Evolutionary conservation across 129 eudicot species (phyloP).

Genomic region (Pseudognaphalium luteoalbum): DNA sequence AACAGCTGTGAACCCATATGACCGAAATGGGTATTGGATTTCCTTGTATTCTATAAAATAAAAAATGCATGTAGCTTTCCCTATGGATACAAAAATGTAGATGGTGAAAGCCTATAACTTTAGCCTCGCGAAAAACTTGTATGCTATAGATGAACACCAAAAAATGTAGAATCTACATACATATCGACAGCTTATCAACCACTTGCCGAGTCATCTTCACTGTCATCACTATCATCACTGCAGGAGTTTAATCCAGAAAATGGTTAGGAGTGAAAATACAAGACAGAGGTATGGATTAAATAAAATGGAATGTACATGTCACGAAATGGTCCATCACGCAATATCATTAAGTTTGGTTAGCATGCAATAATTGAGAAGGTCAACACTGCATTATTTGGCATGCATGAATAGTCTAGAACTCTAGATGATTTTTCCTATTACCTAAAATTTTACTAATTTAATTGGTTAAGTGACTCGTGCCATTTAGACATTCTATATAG

Average conservation of each 20-base stretch:
- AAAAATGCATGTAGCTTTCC: conserved; percentile 22
- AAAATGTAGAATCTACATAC: conserved; percentile 32
- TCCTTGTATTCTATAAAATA: conserved; percentile 23
- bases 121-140: conserved; percentile 16
- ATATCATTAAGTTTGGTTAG: neutral
- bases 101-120: neutral
- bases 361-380: neutral
- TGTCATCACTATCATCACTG: conserved; percentile 83
- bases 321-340: neutral
- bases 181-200: conserved; percentile 40
- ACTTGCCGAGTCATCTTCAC: conserved; percentile 65
- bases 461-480: neutral
- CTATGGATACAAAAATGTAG: conserved; percentile 39
- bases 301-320: neutral
- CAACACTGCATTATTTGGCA: neutral
- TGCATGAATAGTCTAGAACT: neutral
- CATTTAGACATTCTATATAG: neutral
- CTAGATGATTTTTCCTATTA: neutral
- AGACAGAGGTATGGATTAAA: neutral
- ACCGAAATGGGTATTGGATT: conserved; percentile 17
- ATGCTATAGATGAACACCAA: conserved; percentile 25
- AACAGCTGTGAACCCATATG: conserved; percentile 13
- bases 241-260: conserved; percentile 10
- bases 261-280: neutral
- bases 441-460: neutral